phyloP scores from a whole-genome alignment of 108 stramenopile species.

The Nitzschia sp. region DNA sequence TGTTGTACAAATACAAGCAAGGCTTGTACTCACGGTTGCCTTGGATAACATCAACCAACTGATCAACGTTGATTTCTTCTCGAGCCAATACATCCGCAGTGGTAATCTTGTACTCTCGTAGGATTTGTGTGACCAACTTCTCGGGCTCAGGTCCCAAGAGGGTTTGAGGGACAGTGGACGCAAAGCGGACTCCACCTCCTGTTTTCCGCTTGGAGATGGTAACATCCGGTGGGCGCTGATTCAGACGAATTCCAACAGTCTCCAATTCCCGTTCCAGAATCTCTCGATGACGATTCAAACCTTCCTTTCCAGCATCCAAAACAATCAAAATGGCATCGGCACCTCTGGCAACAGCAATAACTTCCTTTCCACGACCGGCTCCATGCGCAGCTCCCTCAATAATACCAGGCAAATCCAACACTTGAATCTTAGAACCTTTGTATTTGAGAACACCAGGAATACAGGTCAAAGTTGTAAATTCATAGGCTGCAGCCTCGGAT shows the following conservation, averaged over 20 bases:
- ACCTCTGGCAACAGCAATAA: constrained; percentile 95
- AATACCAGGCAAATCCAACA: constrained; percentile 98
- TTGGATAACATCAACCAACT: constrained; percentile 96
- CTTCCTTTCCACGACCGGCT: constrained; percentile 96
- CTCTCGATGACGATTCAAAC: constrained; percentile 91
- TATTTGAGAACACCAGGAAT: constrained; percentile 93
- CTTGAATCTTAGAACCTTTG: constrained; percentile 90
- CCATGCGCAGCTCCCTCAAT: constrained; percentile 99
- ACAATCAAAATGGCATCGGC: constrained; percentile 98
- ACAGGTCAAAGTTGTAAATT: constrained; percentile 98
- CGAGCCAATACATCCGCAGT: constrained; percentile 93
- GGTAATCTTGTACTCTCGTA: constrained; percentile 92
- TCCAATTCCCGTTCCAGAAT: constrained; percentile 97
- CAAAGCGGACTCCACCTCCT: constrained; percentile 92
- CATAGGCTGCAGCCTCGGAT: constrained; percentile 86
- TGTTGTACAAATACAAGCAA: constrained; percentile 98
- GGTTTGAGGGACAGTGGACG: constrained; percentile 88
- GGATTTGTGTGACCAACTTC: constrained; percentile 87
- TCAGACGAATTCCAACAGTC: constrained; percentile 96
- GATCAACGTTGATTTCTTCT: constrained; percentile 94
- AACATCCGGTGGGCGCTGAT: constrained; percentile 89
- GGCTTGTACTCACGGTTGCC: constrained; percentile 97
- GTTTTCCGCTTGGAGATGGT: constrained; percentile 84
- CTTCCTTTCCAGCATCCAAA: constrained; percentile 96
- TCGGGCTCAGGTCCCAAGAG: constrained; percentile 91